Percentiles rank a stretch among this genome's conserved stretches.
Conservation (phyloP, 2,329 filamentous ascomycete species). For the Teratosphaeria pseudoeucalypti region DNA sequence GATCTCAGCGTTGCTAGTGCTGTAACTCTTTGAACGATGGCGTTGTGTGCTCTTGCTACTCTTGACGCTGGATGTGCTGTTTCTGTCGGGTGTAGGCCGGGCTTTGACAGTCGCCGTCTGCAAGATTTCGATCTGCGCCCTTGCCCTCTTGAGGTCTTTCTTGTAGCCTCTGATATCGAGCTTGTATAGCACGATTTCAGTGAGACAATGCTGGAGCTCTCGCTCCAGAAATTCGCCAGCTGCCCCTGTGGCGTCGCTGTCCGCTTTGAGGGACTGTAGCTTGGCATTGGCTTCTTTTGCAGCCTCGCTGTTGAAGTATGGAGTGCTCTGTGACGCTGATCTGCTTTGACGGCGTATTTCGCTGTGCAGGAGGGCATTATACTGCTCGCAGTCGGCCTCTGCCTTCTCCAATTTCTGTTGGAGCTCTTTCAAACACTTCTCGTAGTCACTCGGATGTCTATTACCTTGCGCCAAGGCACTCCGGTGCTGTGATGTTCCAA, state of each 20-base stretch:
- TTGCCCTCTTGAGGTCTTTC: constrained; percentile 24
- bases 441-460: not conserved
- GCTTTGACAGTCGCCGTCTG: constrained; percentile 4
- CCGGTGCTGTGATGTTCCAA: not conserved
- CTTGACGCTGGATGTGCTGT: constrained; percentile 1
- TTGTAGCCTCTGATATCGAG: constrained; percentile 39
- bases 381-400: constrained; percentile 30
- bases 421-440: constrained; percentile 1
- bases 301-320: constrained; percentile 10
- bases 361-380: constrained; percentile 29
- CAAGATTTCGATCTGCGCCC: constrained; percentile 21
- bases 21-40: not conserved
- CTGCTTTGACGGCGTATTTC: constrained; percentile 31
- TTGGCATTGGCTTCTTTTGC: not conserved
- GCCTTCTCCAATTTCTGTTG: constrained; percentile 2
- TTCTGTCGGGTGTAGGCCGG: constrained; percentile 7
- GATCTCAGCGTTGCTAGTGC: not conserved
- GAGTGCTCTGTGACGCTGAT: constrained; percentile 7
- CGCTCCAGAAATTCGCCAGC: constrained; percentile 15
- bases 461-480: not conserved
- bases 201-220: constrained; percentile 22
- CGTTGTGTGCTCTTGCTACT: not conserved
- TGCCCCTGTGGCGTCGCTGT: not conserved
- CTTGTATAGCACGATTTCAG: constrained; percentile 41
- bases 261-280: not conserved